Evolutionary conservation across 1,284 basidiomycete species (phyloP), one percentile per base, ranked within the genome.

Genomic region (Boletus semigastroideus): DNA sequence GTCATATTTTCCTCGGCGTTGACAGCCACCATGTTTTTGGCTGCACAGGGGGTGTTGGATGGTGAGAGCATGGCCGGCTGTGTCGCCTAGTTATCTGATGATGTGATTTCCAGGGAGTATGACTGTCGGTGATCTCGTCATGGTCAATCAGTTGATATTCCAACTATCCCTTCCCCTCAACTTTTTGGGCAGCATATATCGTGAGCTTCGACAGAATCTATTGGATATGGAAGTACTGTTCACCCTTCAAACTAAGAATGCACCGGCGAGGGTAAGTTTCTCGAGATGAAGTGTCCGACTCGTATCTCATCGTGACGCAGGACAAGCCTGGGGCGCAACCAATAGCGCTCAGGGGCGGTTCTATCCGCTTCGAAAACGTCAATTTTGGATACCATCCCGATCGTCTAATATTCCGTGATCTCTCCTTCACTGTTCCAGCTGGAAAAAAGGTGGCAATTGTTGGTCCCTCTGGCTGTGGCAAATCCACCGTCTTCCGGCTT

Each of bases 101-200:
- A 44, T 45, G 37, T 1, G 13, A 52, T 46, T 5, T 19, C 11
- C 54, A 92, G 94, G 95, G 12, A 94, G 92, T 0, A 98, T 99
- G 96, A 98, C 95, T 2, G 83, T 99, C 22, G 97, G 96, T 11
- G 96, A 99, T 67, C 80, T 99, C 19, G 97, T 99, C 56, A 97
- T 99, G 91, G 90, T 97, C 62, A 99, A 99, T 70, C 96, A 98
- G 68, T 81, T 99, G n/a, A 94, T 99, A 36, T 99, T 99, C 76
- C 97, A 99, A 69, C 77, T 99, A 0, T 96, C 93, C 1, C 75
- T 99, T 20, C 96, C 96, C 2, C 82, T 99, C 56, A 98, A 98
- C 74, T 99, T 99, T 73, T 75, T 99, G 50, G 96, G 96, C 0
- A 93, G 93, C 0, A 95, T 99, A 44, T 99, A 99, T 66, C 89